Percentiles rank a stretch among this genome's conserved stretches.
phyloP scores from a whole-genome alignment of 1,284 basidiomycete genomes.

The Jaminaea rosea region DNA sequence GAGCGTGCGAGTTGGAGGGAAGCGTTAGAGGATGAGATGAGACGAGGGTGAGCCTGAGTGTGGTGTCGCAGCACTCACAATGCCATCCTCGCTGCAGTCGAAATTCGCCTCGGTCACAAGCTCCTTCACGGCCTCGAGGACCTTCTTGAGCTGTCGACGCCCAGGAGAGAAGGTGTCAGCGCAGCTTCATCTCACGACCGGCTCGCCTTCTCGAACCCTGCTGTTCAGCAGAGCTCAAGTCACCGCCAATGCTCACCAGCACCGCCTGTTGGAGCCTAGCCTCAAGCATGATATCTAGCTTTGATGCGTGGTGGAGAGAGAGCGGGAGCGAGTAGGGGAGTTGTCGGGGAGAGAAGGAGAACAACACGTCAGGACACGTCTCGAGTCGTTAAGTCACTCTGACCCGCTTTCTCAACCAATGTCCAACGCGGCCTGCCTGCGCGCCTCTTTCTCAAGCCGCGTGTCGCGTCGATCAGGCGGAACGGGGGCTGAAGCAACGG shows the following conservation, averaged over 20 bases:
- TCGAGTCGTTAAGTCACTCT: too few species aligned
- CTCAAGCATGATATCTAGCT: constrained; percentile 28
- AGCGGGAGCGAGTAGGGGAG: neutral
- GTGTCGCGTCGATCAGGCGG: too few species aligned
- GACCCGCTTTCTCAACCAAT: too few species aligned
- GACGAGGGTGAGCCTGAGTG: neutral
- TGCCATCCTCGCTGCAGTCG: constrained; percentile 87
- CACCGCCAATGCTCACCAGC: constrained; percentile 23
- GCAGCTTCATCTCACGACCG: neutral
- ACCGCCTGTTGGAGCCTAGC: constrained; percentile 32
- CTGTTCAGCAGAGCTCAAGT: too few species aligned
- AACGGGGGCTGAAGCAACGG: too few species aligned
- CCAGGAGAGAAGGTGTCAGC: neutral
- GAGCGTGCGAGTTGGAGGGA: neutral
- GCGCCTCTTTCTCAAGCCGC: too few species aligned
- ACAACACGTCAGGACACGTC: too few species aligned
- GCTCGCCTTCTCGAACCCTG: too few species aligned
- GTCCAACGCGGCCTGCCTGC: too few species aligned
- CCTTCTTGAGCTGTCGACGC: constrained; percentile 34
- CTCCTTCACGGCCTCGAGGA: constrained; percentile 73
- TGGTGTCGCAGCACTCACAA: constrained; percentile 55
- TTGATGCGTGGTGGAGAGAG: neutral
- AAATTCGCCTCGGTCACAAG: constrained; percentile 97
- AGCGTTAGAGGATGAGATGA: neutral
- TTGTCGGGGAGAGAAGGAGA: neutral